Evolutionary conservation across 768 basidiomycete species (phyloP).

Genomic region (Suillus spraguei): DNA sequence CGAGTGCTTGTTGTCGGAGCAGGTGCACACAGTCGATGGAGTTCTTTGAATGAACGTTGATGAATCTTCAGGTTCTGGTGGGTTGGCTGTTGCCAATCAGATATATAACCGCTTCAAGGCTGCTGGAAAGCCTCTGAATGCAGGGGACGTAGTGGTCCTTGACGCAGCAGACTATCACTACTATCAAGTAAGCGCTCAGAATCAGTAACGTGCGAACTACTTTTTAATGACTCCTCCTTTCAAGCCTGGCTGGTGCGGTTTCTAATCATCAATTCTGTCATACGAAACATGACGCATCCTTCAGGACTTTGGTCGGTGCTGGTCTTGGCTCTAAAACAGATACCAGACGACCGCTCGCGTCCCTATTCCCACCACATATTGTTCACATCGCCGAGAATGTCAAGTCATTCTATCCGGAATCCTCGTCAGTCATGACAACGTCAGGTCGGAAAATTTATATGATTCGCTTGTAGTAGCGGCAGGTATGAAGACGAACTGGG

Average conservation of each 20-base stretch:
- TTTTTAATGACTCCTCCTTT: slow-evolving; percentile 11
- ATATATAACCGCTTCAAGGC: slow-evolving; percentile 78
- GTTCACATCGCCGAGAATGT: slow-evolving; percentile 72
- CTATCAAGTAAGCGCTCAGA: slow-evolving; percentile 64
- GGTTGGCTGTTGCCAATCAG: slow-evolving; percentile 84
- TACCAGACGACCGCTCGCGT: slow-evolving; percentile 64
- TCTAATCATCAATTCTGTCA: neutral
- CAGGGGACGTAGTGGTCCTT: slow-evolving; percentile 83
- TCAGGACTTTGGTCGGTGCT: slow-evolving; percentile 90
- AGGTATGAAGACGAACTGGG: slow-evolving; percentile 87
- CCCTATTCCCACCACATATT: slow-evolving; percentile 77
- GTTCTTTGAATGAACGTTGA: slow-evolving; percentile 4
- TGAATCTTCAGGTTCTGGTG: slow-evolving; percentile 65
- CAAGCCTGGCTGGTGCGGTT: slow-evolving; percentile 84
- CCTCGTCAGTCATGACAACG: slow-evolving; percentile 72
- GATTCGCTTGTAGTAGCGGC: slow-evolving; percentile 88
- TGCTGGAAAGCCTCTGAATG: slow-evolving; percentile 65
- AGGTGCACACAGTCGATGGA: slow-evolving; percentile 48
- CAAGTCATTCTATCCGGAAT: slow-evolving; percentile 70
- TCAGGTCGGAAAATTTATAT: slow-evolving; percentile 74
- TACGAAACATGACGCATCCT: neutral
- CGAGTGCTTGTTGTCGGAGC: slow-evolving; percentile 88
- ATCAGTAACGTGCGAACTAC: neutral
- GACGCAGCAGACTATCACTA: slow-evolving; percentile 83
- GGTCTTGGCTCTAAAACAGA: slow-evolving; percentile 75